Evolutionary conservation across 2,329 filamentous ascomycete genomes (phyloP), one percentile per base, ranked within the genome.

Genomic region (Arachnopeziza araneosa): DNA sequence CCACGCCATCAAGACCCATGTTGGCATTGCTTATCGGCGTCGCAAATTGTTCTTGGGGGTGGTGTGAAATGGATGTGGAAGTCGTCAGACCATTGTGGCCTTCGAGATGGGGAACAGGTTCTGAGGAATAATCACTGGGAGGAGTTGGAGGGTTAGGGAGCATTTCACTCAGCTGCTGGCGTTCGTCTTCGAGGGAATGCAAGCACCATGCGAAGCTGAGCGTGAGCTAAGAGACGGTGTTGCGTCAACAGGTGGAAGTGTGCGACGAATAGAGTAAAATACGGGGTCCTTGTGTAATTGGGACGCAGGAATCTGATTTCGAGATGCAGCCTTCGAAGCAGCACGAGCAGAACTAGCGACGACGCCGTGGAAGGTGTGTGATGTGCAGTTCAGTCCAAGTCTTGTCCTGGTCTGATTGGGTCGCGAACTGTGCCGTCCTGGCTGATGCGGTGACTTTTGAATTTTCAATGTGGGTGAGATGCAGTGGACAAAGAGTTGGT

Each of bases 151-250:
- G 66, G 61, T 64, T 60, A 52, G 60, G 58, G 56, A 63, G 62
- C 68, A 71, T 71, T 62, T 59, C 65, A 58, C 56, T 61, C 60
- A 61, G 17, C 36, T 56, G 60, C 61, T 58, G 63, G 65, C 54
- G 57, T 52, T 55, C 19, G 55, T 60, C 60, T 60, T 55, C 61
- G 49, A 56, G 49, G 54, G 54, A 55, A 44, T 44, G 55, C 54
- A 44, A 44, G 57, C 63, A 64, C 64, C 64, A 66, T 64, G 60
- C 60, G 62, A 61, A 50, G 60, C 48, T 58, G 60, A 56, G 56
- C 48, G n/a, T 63, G 54, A 44, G 36, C 17, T 54, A 52, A 19
- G 36, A 58, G 54, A n/a, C 57, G 61, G 64, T 64, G 66, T 66
- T 59, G 58, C 64, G 24, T 55, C 21, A 26, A 60, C 49, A 50